Base-by-base conservation (phyloP, 306 rosid genomes). In the Inga oerstediana region DNA sequence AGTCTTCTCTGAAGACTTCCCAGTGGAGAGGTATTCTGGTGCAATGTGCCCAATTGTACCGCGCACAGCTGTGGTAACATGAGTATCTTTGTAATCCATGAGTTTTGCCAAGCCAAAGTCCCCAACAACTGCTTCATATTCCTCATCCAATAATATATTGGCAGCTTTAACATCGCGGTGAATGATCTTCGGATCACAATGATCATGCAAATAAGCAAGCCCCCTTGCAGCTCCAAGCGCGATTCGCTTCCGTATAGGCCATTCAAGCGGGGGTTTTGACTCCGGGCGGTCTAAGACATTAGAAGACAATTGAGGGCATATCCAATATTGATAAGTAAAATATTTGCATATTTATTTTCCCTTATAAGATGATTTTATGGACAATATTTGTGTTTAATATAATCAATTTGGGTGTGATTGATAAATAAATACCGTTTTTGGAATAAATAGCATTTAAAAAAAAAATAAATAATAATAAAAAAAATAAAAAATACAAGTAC, bases 91-190 rank as follows among this genome's bases (percentile, higher is more conserved):
- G 72, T 71, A 61, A 44, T 80, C 17, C 84, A 80, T 80, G 9
- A 72, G 51, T 24, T 80, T 80, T 44, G 84, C 79, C 22, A 80
- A 72, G 10, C 84, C 78, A 45, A 80, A 80, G 70, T 80, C 84
- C 74, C 84, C 83, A 72, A 80, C 78, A 72, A 71, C 83, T 72
- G 83, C 83, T 70, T 79, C 83, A 69, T 51, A 79, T 16, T 69
- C 69, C 14, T 70, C 83, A 52, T 79, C 83, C 56, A 69, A 72
- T 68, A 79, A 69, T 69, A 79, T 79, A 70, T 79, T 79, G 15
- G 75, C 83, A 52, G 83, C 83, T 44, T 80, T 80, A 7, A 80
- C 83, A 72, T 72, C 78, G 30, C 78, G 83, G 46, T 80, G 83
- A 72, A 80, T 80, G 34, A 72, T 80, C 37, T 44, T 80, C 3